Base-by-base conservation (phyloP, 495 filamentous ascomycete genomes). In the Lineolata rhizophorae region DNA sequence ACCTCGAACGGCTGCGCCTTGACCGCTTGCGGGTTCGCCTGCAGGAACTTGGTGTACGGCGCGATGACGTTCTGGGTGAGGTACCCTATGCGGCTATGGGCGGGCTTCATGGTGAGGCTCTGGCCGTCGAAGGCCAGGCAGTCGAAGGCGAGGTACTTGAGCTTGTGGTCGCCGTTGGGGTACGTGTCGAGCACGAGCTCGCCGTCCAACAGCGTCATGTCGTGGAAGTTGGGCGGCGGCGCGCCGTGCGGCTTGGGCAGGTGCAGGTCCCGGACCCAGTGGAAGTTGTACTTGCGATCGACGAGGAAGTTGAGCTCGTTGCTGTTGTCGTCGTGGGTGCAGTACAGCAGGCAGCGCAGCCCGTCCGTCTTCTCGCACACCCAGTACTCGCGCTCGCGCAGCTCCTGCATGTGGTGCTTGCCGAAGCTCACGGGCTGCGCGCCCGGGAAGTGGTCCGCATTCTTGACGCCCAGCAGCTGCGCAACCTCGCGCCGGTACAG, bases 281-380 rank as follows among this genome's bases (percentile, higher is more conserved):
- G 92, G 58, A 84, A 97, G 42, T 94, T 81, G 52, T 97, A 95
- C 56, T 77, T 85, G 40, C 87, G 81, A 52, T 97, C 87, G 53
- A 97, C 91, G 36, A 97, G 59, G 60, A 90, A 92, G 38, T 67
- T 59, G 31, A 69, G 64, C 35, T 76, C 61, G 4, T 61, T 55
- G 34, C 57, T 57, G 5, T 40, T 41, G 8, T 64, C 54, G 16
- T 51, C 55, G 15, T 62, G 58, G 37, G 77, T 76, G 39, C 84
- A 72, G 60, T 85, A 97, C 48, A 97, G 70, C 14, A 97, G 65
- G 50, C 84, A 94, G 26, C 87, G 72, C 43, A 95, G 81, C 21
- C 87, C 87, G 47, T 97, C 87, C 0, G 85, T 91, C 54, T 97
- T 97, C 55, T 97, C 87, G 59, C 87, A 94, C 41, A 97, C 77